Base-by-base conservation (phyloP, 1,284 basidiomycete species). In the Ceratorhiza oryzae-sativae region DNA sequence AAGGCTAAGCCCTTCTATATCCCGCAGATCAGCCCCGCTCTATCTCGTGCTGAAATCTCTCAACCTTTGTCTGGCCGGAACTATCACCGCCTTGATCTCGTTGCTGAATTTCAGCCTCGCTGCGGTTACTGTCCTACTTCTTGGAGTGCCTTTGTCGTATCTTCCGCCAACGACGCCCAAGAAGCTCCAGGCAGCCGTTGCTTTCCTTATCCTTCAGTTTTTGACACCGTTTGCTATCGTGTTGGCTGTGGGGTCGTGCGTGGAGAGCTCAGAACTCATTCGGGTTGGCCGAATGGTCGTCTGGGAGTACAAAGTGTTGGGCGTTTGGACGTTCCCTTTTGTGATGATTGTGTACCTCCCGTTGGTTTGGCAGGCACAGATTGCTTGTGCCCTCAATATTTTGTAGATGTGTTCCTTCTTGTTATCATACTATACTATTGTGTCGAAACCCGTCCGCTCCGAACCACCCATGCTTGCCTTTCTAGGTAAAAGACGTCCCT, bases 91-190 rank as follows among this genome's bases (percentile, higher is more conserved):
- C 27, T 87, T 93, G 56, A 89, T 88, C 20, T 90, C 93, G 3
- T 89, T 96, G 73, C 87, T 96, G 77, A 97, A 97, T 80, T 96
- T 95, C 80, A 93, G 92, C 3, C 87, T 96, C 20, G 90, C 94
- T 0, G 87, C 90, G 34, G 80, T 85, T 8, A 84, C 94, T 8
- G 88, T 90, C 0, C 79, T 88, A 42, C 76, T 86, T 10, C 84
- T 91, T 13, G 88, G 88, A 34, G 74, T 89, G 68, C 75, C 75
- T 23, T 45, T 75, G 23, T 53, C 75, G n/a, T 68, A 41, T 32
- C 32, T 41, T 46, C 62, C 30, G 5, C 70, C 49, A n/a, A 48
- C 32, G 13, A 62, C 36, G 39, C 36, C 61, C 18, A 45, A 48
- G 46, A 39, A 53, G n/a, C n/a, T 46, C 5, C 46, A 32, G 18